Conservation (phyloP, 371 early-diverging fungal species). For the Mucor lusitanicus region DNA sequence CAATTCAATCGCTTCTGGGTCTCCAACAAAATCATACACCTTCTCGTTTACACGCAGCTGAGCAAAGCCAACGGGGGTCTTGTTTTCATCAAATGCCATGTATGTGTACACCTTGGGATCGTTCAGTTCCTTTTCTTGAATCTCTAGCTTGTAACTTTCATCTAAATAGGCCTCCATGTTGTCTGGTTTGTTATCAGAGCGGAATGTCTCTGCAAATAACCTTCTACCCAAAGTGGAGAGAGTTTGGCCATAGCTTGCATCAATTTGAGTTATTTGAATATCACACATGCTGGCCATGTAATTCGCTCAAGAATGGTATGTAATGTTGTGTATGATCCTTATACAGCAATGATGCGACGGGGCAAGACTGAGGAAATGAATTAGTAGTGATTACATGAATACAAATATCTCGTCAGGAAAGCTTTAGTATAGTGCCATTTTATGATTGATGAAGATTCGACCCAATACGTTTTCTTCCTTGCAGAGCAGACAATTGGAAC, state of each 20-base stretch:
- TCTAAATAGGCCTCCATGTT: conserved; percentile 26
- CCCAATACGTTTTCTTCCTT: too few species aligned
- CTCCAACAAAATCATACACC: conserved; percentile 28
- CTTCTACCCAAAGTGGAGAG: conserved; percentile 18
- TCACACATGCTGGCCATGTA: neutral
- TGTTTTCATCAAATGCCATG: conserved; percentile 18
- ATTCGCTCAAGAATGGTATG: too few species aligned
- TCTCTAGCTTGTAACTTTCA: conserved; percentile 12
- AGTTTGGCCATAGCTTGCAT: conserved; percentile 10
- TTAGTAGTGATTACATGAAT: too few species aligned
- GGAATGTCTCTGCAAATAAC: conserved; percentile 23
- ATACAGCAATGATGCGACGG: too few species aligned
- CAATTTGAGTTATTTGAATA: neutral
- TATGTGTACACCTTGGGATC: conserved; percentile 18
- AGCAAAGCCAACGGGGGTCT: conserved; percentile 23
- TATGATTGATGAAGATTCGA: too few species aligned
- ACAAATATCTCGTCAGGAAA: too few species aligned
- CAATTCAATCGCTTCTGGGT: conserved; percentile 27
- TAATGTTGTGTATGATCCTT: too few species aligned
- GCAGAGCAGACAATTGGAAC: too few species aligned
- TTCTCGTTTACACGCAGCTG: conserved; percentile 20
- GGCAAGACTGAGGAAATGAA: too few species aligned
- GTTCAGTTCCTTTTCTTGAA: conserved; percentile 20
- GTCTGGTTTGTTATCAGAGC: conserved; percentile 5
- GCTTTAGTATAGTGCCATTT: too few species aligned